These are phyloP conservation scores for Zymoseptoria pseudotritici DNA, from an alignment of 2,329 filamentous ascomycete genomes.

Conservation along the genomic window DNA sequence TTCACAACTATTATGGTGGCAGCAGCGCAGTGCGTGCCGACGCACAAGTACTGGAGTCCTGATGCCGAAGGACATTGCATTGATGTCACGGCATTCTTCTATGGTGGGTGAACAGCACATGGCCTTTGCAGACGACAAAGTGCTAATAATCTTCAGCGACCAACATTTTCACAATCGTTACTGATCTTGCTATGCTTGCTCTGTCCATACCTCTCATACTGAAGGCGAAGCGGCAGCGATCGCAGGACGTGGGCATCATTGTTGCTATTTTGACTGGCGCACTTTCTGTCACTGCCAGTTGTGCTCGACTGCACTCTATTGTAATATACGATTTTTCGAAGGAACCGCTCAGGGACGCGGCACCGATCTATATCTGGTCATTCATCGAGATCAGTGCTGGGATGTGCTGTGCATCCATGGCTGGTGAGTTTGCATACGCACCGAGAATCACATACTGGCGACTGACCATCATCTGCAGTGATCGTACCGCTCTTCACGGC, in stretches of 20 bases:
- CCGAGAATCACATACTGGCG: neutral
- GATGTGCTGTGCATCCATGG: constrained; percentile 26
- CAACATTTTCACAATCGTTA: constrained; percentile 32
- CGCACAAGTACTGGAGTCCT: constrained; percentile 28
- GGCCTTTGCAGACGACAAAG: neutral
- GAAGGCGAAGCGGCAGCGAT: constrained; percentile 27
- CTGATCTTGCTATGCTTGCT: constrained; percentile 32
- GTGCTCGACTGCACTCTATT: constrained; percentile 27
- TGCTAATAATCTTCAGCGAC: constrained; percentile 14
- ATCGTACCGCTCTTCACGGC: constrained; percentile 15
- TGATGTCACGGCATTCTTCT: constrained; percentile 30
- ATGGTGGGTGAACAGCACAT: constrained; percentile 11
- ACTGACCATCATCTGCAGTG: constrained; percentile 3
- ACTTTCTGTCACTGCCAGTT: constrained; percentile 24
- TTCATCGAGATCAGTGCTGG: constrained; percentile 29
- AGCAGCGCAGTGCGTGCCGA: constrained; percentile 32
- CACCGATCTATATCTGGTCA: constrained; percentile 26
- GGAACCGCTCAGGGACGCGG: constrained; percentile 24
- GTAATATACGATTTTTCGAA: constrained; percentile 21
- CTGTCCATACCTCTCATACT: constrained; percentile 34
- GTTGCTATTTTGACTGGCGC: constrained; percentile 19
- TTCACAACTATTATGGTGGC: constrained; percentile 29
- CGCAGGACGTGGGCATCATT: constrained; percentile 30
- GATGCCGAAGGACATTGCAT: constrained; percentile 28
- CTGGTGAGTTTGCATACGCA: constrained; percentile 12